Evolutionary conservation across 2,329 filamentous ascomycete genomes (phyloP).

Genomic region (Cladosporium oxysporum): DNA sequence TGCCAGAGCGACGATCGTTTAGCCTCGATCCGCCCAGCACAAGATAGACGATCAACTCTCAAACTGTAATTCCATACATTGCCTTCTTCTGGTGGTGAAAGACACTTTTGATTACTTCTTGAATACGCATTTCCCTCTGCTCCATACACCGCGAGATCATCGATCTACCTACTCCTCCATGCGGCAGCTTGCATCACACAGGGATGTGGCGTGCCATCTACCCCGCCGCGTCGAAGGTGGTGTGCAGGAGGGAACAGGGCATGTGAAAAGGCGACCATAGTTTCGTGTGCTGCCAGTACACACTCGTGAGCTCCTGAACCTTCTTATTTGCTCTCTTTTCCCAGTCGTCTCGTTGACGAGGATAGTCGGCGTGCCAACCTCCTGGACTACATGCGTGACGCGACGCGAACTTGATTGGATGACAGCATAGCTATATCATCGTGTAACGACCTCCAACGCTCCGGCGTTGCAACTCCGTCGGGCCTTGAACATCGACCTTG

Average conservation of each 20-base stretch:
- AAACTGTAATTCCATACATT: too few species aligned
- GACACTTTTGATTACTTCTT: too few species aligned
- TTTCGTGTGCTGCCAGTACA: background rate
- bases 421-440: conserved; percentile 9
- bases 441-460: background rate
- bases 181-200: background rate
- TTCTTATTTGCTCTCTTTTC: too few species aligned
- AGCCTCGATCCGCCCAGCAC: too few species aligned
- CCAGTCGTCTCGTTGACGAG: background rate
- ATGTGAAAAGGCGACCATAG: background rate
- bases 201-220: conserved; percentile 9
- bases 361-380: background rate
- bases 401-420: background rate
- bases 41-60: too few species aligned
- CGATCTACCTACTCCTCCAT: too few species aligned
- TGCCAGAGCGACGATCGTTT: too few species aligned
- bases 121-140: too few species aligned
- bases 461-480: background rate
- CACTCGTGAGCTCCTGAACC: background rate
- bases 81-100: too few species aligned
- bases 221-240: conserved; percentile 10
- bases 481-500: background rate
- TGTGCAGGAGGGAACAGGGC: conserved; percentile 11
- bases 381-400: background rate
- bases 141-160: too few species aligned